phyloP scores from a whole-genome alignment of 805 yeast species.

The Candida easanensis region DNA sequence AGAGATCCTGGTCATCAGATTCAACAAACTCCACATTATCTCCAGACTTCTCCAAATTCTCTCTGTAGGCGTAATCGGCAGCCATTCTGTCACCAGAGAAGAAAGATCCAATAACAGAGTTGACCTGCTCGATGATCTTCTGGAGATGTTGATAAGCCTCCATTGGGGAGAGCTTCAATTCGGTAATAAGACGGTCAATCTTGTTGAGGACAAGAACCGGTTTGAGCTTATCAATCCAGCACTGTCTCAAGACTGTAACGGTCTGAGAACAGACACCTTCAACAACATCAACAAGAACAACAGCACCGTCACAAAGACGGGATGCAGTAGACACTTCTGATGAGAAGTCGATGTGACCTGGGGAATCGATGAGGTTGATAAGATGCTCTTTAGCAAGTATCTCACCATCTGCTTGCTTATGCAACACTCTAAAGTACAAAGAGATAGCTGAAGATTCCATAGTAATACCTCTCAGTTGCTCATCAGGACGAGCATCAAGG shows the following conservation, averaged over 20 bases:
- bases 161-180: constrained; percentile 73
- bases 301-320: constrained; percentile 94
- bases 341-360: constrained; percentile 98
- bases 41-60: constrained; percentile 46
- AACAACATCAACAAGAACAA: constrained; percentile 91
- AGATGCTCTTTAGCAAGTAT: constrained; percentile 69
- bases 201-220: constrained; percentile 89
- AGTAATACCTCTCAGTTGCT: constrained; percentile 93
- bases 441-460: constrained; percentile 98
- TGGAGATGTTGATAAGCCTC: constrained; percentile 84
- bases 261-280: constrained; percentile 99
- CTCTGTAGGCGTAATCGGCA: constrained; percentile 77
- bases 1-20: constrained; percentile 74
- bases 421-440: constrained; percentile 74
- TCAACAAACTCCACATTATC: constrained; percentile 61
- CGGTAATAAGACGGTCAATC: constrained; percentile 81
- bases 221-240: constrained; percentile 89
- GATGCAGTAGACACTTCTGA: constrained; percentile 97
- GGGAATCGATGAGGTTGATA: constrained; percentile 92
- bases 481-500: constrained; percentile 92
- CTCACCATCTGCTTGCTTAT: constrained; percentile 36
- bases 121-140: constrained; percentile 86
- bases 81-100: constrained; percentile 91
- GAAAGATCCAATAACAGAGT: constrained; percentile 90
- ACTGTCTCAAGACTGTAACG: constrained; percentile 88